phyloP scores from a whole-genome alignment of 1,139 yeast species.

The Hemisphaericaspora xylofermentans region DNA sequence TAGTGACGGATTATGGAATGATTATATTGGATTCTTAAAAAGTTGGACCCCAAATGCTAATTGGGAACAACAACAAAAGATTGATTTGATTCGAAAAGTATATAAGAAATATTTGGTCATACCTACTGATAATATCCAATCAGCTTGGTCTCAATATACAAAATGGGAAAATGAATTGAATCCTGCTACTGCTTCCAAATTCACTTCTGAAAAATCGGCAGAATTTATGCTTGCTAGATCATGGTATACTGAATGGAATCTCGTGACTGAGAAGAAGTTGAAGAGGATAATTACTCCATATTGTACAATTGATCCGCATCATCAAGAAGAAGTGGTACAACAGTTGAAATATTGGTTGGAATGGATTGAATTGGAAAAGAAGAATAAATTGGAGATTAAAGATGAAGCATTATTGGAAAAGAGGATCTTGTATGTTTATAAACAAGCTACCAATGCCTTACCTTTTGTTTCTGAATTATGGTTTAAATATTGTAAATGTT shows the following conservation, averaged over 20 bases:
- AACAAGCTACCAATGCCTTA: conserved; percentile 66
- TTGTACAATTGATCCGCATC: conserved; percentile 20
- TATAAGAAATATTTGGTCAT: conserved; percentile 67
- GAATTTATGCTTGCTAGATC: conserved; percentile 91
- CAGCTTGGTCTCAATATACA: conserved; percentile 78
- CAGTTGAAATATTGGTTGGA: conserved; percentile 61
- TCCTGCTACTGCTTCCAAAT: conserved; percentile 78
- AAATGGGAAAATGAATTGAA: conserved; percentile 80
- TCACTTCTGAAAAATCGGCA: conserved; percentile 78
- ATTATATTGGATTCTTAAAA: conserved; percentile 76
- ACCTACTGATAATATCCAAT: conserved; percentile 75
- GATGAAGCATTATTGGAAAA: conserved; percentile 47
- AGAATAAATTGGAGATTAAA: conserved; percentile 63
- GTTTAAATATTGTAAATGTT: conserved; percentile 59
- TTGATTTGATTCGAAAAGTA: conserved; percentile 72
- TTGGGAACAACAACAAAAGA: conserved; percentile 86
- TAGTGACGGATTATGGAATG: conserved; percentile 76
- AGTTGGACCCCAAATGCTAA: conserved; percentile 76
- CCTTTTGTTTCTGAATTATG: conserved; percentile 82
- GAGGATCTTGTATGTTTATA: conserved; percentile 72
- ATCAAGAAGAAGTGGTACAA: conserved; percentile 20
- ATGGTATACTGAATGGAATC: conserved; percentile 66
- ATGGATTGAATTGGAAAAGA: conserved; percentile 80
- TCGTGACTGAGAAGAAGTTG: conserved; percentile 46
- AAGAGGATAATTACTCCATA: conserved; percentile 41